Percentiles rank a stretch among this genome's conserved stretches.
Evolutionary conservation across 2,329 filamentous ascomycete species (phyloP).

Genomic region (Cordyceps fumosorosea): DNA sequence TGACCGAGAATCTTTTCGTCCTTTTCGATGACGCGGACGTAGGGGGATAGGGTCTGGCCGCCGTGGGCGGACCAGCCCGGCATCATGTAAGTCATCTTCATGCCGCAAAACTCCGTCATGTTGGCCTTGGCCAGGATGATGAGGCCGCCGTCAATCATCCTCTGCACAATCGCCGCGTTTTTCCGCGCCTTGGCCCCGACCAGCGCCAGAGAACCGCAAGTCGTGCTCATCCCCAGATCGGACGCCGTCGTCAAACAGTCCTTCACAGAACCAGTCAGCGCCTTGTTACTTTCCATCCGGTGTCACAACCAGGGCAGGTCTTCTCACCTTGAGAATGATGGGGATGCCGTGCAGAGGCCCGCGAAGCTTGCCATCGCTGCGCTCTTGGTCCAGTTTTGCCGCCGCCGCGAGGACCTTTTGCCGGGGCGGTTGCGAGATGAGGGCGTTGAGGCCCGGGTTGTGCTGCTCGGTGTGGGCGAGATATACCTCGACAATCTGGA

Average conservation of each 20-base stretch:
- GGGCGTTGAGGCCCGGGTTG: slow-evolving; percentile 13
- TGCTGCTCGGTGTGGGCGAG: slow-evolving; percentile 15
- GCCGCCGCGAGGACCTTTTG: slow-evolving; percentile 13
- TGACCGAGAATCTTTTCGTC: slow-evolving; percentile 16
- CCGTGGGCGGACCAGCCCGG: slow-evolving; percentile 20
- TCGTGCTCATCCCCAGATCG: slow-evolving; percentile 18
- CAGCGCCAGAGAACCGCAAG: slow-evolving; percentile 16
- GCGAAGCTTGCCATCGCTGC: slow-evolving; percentile 15
- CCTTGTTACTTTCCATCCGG: background rate
- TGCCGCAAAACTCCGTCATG: slow-evolving; percentile 18
- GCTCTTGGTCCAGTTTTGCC: slow-evolving; percentile 18
- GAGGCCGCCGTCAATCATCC: slow-evolving; percentile 17
- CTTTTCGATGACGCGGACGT: slow-evolving; percentile 18
- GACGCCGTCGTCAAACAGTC: slow-evolving; percentile 16
- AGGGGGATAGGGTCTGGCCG: slow-evolving; percentile 24
- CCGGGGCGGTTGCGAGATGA: slow-evolving; percentile 11
- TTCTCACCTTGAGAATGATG: slow-evolving; percentile 19
- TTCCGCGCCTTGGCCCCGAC: slow-evolving; percentile 9
- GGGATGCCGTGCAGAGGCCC: slow-evolving; percentile 21
- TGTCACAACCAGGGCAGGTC: background rate
- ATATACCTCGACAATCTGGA: slow-evolving; percentile 9
- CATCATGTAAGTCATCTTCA: slow-evolving; percentile 17
- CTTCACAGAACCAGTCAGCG: background rate
- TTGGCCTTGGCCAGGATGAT: slow-evolving; percentile 20
- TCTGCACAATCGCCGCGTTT: slow-evolving; percentile 16